Conservation (phyloP, 2,329 filamentous ascomycete genomes). For the Aspergillus viridinutans region DNA sequence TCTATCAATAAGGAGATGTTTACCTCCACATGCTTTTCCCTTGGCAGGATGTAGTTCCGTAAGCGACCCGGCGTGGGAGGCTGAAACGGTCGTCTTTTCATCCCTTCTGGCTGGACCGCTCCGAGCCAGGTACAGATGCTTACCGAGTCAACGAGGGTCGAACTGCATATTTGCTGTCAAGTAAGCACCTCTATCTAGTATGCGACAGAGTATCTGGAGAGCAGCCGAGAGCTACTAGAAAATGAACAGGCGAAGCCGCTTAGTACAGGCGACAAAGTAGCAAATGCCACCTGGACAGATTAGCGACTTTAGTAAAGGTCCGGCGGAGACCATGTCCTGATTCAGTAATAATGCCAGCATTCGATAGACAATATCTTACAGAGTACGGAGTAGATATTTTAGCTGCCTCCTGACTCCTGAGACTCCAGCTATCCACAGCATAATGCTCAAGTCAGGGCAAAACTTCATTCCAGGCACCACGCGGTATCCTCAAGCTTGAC, state of each 20-base stretch:
- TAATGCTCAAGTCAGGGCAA: not conserved
- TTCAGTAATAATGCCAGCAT: not conserved
- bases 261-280: not conserved
- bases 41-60: not conserved
- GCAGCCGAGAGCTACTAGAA: not conserved
- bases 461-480: not conserved
- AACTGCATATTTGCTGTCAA: not conserved
- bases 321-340: not conserved
- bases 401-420: not conserved
- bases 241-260: not conserved
- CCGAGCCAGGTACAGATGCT: not conserved
- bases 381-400: not conserved
- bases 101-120: slow-evolving; percentile 15
- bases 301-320: not conserved
- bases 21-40: not conserved
- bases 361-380: not conserved
- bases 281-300: not conserved
- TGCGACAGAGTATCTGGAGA: not conserved
- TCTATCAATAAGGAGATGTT: too few species aligned
- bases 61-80: not conserved
- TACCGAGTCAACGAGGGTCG: not conserved
- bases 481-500: not conserved
- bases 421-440: not conserved
- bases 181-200: not conserved
- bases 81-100: slow-evolving; percentile 10